Base-by-base conservation (phyloP, 495 filamentous ascomycete species). In the Podospora australis region DNA sequence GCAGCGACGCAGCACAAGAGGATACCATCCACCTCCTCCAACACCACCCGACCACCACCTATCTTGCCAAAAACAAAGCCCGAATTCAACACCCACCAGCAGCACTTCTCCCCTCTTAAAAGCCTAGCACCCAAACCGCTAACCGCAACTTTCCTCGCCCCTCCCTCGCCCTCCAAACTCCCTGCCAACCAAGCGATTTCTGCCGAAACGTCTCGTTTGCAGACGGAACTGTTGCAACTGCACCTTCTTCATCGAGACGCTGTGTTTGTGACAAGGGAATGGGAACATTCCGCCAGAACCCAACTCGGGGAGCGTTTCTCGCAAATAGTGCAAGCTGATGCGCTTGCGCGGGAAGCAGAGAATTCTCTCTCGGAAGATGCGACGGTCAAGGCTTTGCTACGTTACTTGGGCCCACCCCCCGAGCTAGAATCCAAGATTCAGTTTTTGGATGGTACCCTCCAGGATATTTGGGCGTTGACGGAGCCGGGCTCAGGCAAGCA, bases 171-270 rank as follows among this genome's bases (percentile, higher is more conserved):
- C 8, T 74, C 69, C 56, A 80, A 74, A 54, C 62, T 69, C 23
- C 76, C 76, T 10, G 64, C 66, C 45, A 79, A 78, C 52, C 63
- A 78, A 14, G 73, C 73, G 21, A 49, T 77, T 44, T 75, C 79
- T 1, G 77, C 80, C 41, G 83, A 86, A 57, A 77, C 75, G 4
- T 71, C 76, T 30, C 70, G 76, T 17, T 57, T 87, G 23, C 86
- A 89, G 57, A 80, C 81, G 0, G 84, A 90, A 56, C 71, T 92
- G 17, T 67, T 89, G 19, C 85, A 88, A 57, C 67, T 90, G 4
- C 79, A 81, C 57, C 69, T 90, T 8, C 67, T 90, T 10, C 84
- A 87, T 66, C 73, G 71, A 42, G 62, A 64, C 39, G 70, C 72
- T 13, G 47, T 50, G 6, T 45, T 29, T 9, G 61, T 63, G 32